Evolutionary conservation across 352 stramenopile species (phyloP).

Genomic region (Globisporangium acanthophoron): DNA sequence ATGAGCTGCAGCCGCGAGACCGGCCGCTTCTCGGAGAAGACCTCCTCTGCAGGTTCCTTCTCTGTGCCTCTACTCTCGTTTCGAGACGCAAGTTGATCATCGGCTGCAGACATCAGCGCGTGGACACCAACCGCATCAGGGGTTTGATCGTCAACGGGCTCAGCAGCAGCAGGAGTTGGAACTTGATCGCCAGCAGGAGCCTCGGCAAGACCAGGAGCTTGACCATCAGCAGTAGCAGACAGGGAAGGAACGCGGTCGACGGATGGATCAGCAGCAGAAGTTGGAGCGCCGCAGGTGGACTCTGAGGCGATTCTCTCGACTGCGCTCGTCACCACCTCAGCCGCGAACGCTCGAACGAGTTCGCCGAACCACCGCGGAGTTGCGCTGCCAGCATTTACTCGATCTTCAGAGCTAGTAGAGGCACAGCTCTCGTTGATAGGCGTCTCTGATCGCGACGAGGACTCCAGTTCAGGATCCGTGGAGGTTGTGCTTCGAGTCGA

Average conservation of each 20-base stretch:
- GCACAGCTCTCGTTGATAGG: neutral
- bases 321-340: neutral
- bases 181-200: neutral
- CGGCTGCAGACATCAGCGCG: neutral
- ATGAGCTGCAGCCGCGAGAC: constrained; percentile 9
- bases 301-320: neutral
- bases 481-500: neutral
- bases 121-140: too few species aligned
- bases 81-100: neutral
- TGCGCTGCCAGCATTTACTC: neutral
- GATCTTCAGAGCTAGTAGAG: neutral
- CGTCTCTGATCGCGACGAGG: neutral
- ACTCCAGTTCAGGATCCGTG: neutral
- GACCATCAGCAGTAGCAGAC: neutral
- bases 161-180: neutral
- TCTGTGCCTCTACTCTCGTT: neutral
- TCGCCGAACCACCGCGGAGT: neutral
- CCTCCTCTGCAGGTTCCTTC: neutral
- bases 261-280: too few species aligned
- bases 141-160: neutral
- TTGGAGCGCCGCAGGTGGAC: too few species aligned
- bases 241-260: neutral
- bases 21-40: neutral
- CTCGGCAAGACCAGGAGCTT: neutral
- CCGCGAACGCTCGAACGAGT: neutral